Conservation (phyloP, 257 asterid genomes). For the Solanum dulcamara region DNA sequence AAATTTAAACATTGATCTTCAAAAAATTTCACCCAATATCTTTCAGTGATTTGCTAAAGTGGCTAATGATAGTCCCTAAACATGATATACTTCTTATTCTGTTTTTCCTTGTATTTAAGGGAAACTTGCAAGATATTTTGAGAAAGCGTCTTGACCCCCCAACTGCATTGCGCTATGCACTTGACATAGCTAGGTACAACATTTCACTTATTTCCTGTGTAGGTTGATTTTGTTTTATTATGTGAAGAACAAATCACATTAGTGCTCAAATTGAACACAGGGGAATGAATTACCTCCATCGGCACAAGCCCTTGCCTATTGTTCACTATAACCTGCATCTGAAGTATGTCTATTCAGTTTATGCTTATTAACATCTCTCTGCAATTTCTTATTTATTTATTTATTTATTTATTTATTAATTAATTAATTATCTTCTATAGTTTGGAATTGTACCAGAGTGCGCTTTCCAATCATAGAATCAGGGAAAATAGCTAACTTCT, state of each 20-base stretch:
- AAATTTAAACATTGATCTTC: neutral
- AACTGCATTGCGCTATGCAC: slow-evolving; percentile 48
- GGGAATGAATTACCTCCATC: slow-evolving; percentile 63
- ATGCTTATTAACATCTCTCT: neutral
- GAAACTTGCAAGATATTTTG: slow-evolving; percentile 44
- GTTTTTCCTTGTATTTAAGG: slow-evolving; percentile 10
- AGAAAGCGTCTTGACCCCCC: slow-evolving; percentile 35
- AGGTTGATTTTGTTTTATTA: neutral
- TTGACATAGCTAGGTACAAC: slow-evolving; percentile 51
- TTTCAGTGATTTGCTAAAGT: neutral
- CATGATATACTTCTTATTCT: neutral
- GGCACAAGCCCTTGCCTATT: slow-evolving; percentile 53
- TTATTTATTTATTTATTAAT: neutral
- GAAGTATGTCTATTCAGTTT: slow-evolving; percentile 12
- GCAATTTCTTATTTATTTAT: neutral
- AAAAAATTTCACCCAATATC: neutral
- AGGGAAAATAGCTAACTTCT: neutral
- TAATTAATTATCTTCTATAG: neutral
- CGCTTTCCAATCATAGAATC: neutral
- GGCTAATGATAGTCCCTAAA: neutral
- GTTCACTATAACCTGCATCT: slow-evolving; percentile 49
- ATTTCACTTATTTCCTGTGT: neutral
- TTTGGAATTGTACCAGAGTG: neutral
- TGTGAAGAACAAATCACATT: neutral
- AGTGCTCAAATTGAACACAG: slow-evolving; percentile 16